These are phyloP conservation scores for Echeveria elegans DNA, from an alignment of 164 flowering plant genomes.

Conservation along the genomic window DNA sequence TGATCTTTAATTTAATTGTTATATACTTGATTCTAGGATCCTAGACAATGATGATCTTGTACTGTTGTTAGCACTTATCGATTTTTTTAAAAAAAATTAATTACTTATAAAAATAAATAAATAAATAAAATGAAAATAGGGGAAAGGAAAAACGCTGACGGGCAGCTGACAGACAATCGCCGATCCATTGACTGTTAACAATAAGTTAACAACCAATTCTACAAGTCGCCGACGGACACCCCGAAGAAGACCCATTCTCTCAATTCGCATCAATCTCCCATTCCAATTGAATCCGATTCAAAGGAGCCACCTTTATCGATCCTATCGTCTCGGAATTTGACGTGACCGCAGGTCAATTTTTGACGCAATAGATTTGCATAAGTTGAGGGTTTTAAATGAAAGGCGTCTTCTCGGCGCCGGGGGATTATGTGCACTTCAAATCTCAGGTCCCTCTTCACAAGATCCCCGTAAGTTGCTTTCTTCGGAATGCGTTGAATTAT, in stretches of 20 bases:
- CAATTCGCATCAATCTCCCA: constrained; percentile 3
- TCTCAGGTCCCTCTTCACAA: constrained; percentile 97
- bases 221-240: neutral
- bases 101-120: no score
- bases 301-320: neutral
- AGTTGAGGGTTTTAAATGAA: constrained; percentile 21
- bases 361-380: neutral
- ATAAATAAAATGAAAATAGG: neutral
- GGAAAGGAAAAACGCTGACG: constrained; percentile 7
- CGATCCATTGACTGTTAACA: constrained; percentile 6
- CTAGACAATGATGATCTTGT: no score
- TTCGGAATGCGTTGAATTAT: neutral
- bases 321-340: neutral
- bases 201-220: neutral
- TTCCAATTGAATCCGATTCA: neutral
- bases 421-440: constrained; percentile 94
- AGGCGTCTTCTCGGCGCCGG: constrained; percentile 80
- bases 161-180: constrained; percentile 5
- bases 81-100: no score
- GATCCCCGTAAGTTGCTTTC: constrained; percentile 59
- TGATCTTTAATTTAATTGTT: no score
- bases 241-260: neutral
- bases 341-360: neutral
- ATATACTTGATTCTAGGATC: no score
- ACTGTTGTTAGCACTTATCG: no score